Evolutionary conservation across 768 basidiomycete species (phyloP).

Genomic region (Multifurca ochricompacta): DNA sequence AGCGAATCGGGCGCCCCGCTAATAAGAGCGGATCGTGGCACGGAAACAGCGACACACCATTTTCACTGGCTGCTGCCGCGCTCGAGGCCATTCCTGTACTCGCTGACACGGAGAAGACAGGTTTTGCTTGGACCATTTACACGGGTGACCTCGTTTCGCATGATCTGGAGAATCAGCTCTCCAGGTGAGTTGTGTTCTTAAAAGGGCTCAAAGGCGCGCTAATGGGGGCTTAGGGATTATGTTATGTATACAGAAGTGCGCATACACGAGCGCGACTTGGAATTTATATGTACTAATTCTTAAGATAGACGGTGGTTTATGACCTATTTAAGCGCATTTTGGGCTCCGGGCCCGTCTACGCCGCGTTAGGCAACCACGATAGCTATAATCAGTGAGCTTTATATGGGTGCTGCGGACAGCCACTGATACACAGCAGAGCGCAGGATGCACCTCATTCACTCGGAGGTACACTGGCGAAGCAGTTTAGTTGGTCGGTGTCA

Average conservation of each 20-base stretch:
- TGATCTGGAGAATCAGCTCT: constrained; percentile 56
- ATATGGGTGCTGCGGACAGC: not conserved
- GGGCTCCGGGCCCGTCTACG: constrained; percentile 64
- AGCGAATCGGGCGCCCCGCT: not conserved
- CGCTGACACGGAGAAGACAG: constrained; percentile 49
- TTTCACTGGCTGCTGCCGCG: constrained; percentile 49
- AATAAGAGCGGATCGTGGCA: not conserved
- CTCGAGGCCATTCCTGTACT: constrained; percentile 62
- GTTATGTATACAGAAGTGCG: constrained; percentile 57
- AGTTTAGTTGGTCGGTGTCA: constrained; percentile 53
- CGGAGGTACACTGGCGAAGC: constrained; percentile 43
- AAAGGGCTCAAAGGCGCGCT: not conserved
- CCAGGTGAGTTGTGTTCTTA: constrained; percentile 35
- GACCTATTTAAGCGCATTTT: constrained; percentile 57
- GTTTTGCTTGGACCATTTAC: constrained; percentile 58
- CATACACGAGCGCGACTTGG: not conserved
- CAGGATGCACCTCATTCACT: constrained; percentile 56
- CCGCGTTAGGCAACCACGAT: constrained; percentile 72
- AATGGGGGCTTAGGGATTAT: constrained; percentile 38
- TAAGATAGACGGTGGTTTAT: constrained; percentile 49
- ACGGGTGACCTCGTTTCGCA: constrained; percentile 74
- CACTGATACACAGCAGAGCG: constrained; percentile 31
- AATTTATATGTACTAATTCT: not conserved
- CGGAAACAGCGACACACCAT: constrained; percentile 48
- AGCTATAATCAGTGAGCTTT: constrained; percentile 51